These are phyloP conservation scores for Phoenix dactylifera DNA, from an alignment of 176 grass and related monocot genomes.

Conservation along the genomic window DNA sequence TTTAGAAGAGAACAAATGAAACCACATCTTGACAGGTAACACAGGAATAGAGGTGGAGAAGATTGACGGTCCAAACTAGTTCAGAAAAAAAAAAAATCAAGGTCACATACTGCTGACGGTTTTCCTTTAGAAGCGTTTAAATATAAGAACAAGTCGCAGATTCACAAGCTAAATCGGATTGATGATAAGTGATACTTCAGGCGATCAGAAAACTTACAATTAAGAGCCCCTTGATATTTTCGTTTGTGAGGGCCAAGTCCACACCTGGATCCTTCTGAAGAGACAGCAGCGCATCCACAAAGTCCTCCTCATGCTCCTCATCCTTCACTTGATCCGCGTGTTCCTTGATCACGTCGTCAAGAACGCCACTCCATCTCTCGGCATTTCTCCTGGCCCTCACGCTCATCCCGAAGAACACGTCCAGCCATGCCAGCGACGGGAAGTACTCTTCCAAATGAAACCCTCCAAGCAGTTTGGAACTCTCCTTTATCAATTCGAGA, in stretches of 20 bases:
- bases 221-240: constrained; percentile 33
- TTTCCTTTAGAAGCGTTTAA: no score
- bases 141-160: no score
- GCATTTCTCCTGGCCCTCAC: constrained; percentile 19
- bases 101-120: no score
- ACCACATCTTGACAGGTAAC: no score
- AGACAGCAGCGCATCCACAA: constrained; percentile 37
- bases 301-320: constrained; percentile 17
- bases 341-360: constrained; percentile 26
- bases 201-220: background rate
- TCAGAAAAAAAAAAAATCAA: no score
- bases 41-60: no score
- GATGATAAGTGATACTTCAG: no score
- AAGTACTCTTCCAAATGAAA: constrained; percentile 25
- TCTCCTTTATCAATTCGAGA: background rate
- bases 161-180: no score
- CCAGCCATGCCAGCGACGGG: constrained; percentile 25
- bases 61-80: no score
- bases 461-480: background rate
- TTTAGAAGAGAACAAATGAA: no score
- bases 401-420: constrained; percentile 15
- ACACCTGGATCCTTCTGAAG: constrained; percentile 9
- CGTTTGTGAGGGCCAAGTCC: constrained; percentile 21
- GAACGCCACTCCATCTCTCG: constrained; percentile 29
- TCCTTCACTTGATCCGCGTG: background rate